A percentile compares a stretch with the other conserved stretches of the same genome.
phyloP scores from a whole-genome alignment of 108 stramenopile species.

The Conticribra guillardii region DNA sequence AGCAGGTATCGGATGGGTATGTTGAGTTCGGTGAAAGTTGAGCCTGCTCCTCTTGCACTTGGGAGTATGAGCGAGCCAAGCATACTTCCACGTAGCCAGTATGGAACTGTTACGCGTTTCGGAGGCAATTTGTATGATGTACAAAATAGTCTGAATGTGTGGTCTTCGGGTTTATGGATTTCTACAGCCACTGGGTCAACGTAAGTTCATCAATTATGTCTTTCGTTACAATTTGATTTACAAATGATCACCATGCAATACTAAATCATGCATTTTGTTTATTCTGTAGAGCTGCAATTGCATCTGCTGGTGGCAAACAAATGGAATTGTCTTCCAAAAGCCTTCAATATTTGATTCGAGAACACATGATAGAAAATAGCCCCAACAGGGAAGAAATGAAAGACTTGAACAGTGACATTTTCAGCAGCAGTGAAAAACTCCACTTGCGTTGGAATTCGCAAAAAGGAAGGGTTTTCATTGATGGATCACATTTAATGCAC shows the following conservation, averaged over 20 bases:
- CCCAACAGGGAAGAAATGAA: conserved; percentile 59
- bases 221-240: no score
- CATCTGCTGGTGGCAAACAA: conserved; percentile 87
- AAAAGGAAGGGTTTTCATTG: conserved; percentile 73
- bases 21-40: not conserved
- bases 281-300: conserved; percentile 73
- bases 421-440: conserved; percentile 69
- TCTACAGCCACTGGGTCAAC: conserved; percentile 90
- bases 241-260: no score
- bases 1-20: not conserved
- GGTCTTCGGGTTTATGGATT: conserved; percentile 90
- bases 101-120: conserved; percentile 84
- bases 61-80: conserved; percentile 38
- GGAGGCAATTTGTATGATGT: conserved; percentile 72
- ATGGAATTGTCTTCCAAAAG: conserved; percentile 74
- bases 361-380: conserved; percentile 87
- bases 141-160: conserved; percentile 82
- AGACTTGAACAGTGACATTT: conserved; percentile 74
- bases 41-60: not conserved
- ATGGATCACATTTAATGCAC: conserved; percentile 88
- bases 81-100: conserved; percentile 38
- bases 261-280: no score
- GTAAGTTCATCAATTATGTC: no score
- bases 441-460: conserved; percentile 96
- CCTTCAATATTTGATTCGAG: conserved; percentile 93